These are phyloP conservation scores for Verbascum thapsus DNA, from an alignment of 257 asterid genomes.

Conservation along the genomic window DNA sequence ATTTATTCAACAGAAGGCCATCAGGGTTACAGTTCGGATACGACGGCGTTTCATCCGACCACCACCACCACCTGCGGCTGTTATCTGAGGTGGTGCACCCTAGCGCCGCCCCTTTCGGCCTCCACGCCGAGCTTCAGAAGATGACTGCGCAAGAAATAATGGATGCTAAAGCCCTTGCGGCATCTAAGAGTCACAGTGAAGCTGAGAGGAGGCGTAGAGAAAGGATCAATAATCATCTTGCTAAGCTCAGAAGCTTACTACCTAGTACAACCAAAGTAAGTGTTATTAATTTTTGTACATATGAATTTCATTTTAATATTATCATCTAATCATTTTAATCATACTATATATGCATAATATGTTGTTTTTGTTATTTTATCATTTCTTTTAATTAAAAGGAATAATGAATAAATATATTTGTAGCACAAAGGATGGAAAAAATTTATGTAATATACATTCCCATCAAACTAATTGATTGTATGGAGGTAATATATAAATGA, in stretches of 20 bases:
- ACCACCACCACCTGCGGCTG: constrained; percentile 54
- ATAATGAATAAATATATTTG: no score
- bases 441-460: no score
- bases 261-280: constrained; percentile 94
- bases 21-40: constrained; percentile 49
- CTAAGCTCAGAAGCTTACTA: constrained; percentile 83
- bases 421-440: no score
- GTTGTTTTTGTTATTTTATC: no score
- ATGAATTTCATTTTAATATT: neutral
- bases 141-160: constrained; percentile 91
- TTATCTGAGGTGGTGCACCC: constrained; percentile 49
- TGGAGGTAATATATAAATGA: no score
- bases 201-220: constrained; percentile 94
- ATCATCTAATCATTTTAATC: neutral
- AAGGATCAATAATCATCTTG: constrained; percentile 87
- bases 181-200: constrained; percentile 92
- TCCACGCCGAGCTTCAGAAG: constrained; percentile 88
- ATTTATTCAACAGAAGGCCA: constrained; percentile 46
- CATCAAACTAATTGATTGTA: no score
- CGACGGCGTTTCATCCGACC: constrained; percentile 45
- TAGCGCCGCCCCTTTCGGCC: constrained; percentile 59
- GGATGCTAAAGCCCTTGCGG: constrained; percentile 96
- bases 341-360: neutral
- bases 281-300: neutral
- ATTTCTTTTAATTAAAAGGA: no score